Conservation (phyloP, 257 asterid genomes). For the Rauvolfia tetraphylla region DNA sequence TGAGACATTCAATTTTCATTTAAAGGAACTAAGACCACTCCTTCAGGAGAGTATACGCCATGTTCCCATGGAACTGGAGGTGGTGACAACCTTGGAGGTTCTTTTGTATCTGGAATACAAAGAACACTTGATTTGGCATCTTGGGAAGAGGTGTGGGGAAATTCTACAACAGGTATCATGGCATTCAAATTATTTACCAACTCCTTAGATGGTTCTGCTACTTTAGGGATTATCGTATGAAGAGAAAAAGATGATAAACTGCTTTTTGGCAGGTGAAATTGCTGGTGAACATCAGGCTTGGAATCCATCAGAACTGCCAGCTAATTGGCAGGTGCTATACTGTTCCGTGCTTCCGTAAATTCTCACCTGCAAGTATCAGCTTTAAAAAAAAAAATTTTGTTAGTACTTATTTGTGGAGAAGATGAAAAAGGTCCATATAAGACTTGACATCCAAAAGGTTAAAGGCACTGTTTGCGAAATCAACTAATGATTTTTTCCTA, state of each 20-base stretch:
- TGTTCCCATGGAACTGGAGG: conserved; percentile 30
- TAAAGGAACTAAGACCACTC: conserved; percentile 41
- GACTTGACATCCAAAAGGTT: not conserved
- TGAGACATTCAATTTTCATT: conserved; percentile 1
- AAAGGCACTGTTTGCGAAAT: not conserved
- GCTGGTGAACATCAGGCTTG: conserved; percentile 43
- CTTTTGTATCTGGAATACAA: conserved; percentile 37
- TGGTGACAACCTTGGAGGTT: conserved; percentile 33
- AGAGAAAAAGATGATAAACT: conserved; percentile 10
- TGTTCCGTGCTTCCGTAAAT: not conserved
- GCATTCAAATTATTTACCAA: not conserved
- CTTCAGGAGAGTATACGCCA: conserved; percentile 38
- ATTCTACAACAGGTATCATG: conserved; percentile 45
- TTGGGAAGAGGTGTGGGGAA: conserved; percentile 52
- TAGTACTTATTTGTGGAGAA: not conserved
- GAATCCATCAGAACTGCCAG: conserved; percentile 39
- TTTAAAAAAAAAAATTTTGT: not conserved
- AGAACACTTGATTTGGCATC: conserved; percentile 41
- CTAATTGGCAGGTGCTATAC: conserved; percentile 50
- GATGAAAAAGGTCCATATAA: not conserved
- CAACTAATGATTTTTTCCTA: not conserved
- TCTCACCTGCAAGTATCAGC: not conserved
- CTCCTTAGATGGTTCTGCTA: not conserved
- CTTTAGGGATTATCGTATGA: not conserved
- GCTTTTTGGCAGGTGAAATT: conserved; percentile 51